Percentiles rank a stretch among this genome's conserved stretches.
Conservation (phyloP, 305 asterid genomes). For the Solanum chacoense region DNA sequence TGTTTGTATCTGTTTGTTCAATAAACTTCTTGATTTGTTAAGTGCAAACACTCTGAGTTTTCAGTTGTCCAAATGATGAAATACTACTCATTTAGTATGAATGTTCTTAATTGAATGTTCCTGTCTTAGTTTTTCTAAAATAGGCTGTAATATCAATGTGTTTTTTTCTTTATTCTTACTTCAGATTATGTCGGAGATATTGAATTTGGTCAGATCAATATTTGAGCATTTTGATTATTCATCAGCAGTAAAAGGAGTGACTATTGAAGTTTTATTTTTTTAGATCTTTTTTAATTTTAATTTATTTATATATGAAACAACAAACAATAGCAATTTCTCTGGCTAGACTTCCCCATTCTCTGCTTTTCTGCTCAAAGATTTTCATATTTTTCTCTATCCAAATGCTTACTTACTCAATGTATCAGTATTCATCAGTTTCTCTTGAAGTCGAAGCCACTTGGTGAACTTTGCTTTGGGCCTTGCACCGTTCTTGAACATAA, state of each 20-base stretch:
- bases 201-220: neutral
- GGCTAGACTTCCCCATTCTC: neutral
- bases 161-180: neutral
- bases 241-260: neutral
- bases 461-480: neutral
- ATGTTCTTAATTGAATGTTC: neutral
- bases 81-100: neutral
- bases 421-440: neutral
- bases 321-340: neutral
- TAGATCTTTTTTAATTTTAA: neutral
- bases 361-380: neutral
- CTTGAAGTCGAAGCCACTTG: neutral
- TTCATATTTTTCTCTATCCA: neutral
- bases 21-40: neutral
- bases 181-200: neutral
- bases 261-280: neutral
- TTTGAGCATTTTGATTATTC: neutral
- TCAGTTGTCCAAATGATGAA: neutral
- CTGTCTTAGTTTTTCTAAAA: neutral
- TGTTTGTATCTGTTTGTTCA: neutral
- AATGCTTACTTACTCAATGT: neutral
- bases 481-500: neutral
- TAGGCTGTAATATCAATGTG: neutral
- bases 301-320: neutral
- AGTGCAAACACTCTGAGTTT: neutral